Evolutionary conservation across 768 basidiomycete genomes (phyloP), one percentile per base, ranked within the genome.

Genomic region (Suillus plorans): DNA sequence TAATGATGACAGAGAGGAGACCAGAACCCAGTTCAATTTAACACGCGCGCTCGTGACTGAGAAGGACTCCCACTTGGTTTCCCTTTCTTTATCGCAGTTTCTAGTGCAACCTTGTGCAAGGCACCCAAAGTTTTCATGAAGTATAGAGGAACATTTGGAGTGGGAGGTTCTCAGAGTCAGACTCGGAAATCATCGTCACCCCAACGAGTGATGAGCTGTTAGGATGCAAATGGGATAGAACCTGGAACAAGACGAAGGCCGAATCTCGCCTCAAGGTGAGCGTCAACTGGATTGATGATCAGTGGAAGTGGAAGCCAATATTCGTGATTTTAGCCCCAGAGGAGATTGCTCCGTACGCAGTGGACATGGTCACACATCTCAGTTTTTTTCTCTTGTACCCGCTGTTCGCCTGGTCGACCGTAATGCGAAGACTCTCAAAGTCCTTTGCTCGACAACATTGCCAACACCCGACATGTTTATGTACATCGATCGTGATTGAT

Each of bases 401-500:
- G 4, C 53, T 72, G 53, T 72, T 72, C 56, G 65, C 53, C 67
- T 72, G 37, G 45, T 49, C 4, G 22, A 65, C 47, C 44, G 34
- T 7, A 63, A 60, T 14, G 25, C 69, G 31, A 66, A 69, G 50
- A 70, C 64, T n/a, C 60, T 73, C 44, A 66, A 62, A 41, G 66
- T 67, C 0, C 31, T 72, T 4, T 73, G 66, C 44, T 63, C 62
- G 10, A 70, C 64, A 36, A 37, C 67, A 12, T 70, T 73, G 25
- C 5, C 28, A 28, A 28, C 28, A 28, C 28, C 71, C 1, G 70
- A 73, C 42, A 72, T 73, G 70, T 60, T 68, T n/a, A 64, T 64
- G 14, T 63, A 63, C 53, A 65, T 73, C 63, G 72, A 70, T 22
- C 62, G 71, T n/a, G 70, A 73, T 41, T 73, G 72, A 70, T 63